phyloP scores from a whole-genome alignment of 1,284 basidiomycete genomes.

The Ceratobasidium sp. region DNA sequence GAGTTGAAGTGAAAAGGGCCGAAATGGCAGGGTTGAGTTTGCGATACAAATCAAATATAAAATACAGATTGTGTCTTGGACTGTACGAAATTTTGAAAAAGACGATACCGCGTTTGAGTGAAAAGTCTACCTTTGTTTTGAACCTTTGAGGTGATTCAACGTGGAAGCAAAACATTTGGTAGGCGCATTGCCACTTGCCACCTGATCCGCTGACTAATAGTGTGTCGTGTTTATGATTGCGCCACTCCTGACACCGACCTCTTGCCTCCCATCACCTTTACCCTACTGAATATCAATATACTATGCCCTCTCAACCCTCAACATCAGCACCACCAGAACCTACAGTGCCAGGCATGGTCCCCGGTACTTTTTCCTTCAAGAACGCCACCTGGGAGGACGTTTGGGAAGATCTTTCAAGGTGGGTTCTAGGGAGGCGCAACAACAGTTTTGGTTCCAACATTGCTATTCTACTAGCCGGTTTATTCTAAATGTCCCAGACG shows the following conservation, averaged over 20 bases:
- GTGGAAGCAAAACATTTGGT: too few species aligned
- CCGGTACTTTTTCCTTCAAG: constrained; percentile 50
- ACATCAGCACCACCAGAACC: constrained; percentile 20
- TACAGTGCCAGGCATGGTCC: constrained; percentile 20
- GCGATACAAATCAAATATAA: too few species aligned
- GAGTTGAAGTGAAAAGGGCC: constrained; percentile 53
- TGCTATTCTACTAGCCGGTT: constrained; percentile 76
- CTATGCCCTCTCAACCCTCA: constrained; percentile 26
- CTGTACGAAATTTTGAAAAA: too few species aligned
- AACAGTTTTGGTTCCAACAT: constrained; percentile 45
- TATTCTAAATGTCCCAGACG: constrained; percentile 95
- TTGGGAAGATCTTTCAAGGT: constrained; percentile 92
- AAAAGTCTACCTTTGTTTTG: too few species aligned
- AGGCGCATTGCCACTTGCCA: constrained; percentile 28
- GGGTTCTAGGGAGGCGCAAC: constrained; percentile 43
- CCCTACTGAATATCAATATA: constrained; percentile 18
- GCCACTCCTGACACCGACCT: constrained; percentile 20
- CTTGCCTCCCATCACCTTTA: constrained; percentile 19
- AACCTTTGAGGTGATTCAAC: background rate
- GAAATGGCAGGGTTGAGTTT: background rate
- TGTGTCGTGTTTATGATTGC: constrained; percentile 26
- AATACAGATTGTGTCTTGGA: too few species aligned
- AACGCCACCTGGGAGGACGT: constrained; percentile 62
- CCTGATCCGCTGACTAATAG: constrained; percentile 29
- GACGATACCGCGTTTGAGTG: too few species aligned